phyloP scores from a whole-genome alignment of 345 rosid species.

The Eucalyptus pauciflora region DNA sequence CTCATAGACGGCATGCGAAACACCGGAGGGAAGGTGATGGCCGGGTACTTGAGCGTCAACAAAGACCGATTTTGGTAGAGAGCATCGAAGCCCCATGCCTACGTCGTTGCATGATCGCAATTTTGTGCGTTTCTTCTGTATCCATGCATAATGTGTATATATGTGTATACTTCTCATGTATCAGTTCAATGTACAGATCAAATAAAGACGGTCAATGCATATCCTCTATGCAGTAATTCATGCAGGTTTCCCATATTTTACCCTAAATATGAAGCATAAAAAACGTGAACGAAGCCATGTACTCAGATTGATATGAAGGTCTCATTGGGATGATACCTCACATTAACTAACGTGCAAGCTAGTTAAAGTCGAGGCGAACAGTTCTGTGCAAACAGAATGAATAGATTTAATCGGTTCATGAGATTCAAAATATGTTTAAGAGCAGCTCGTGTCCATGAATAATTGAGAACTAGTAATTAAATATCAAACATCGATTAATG shows the following conservation, averaged over 20 bases:
- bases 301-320: not conserved
- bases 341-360: not conserved
- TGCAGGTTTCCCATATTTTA: not conserved
- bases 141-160: not conserved
- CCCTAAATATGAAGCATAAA: not conserved
- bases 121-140: not conserved
- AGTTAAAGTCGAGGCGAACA: fast-evolving
- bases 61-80: conserved; percentile 89
- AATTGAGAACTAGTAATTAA: not conserved
- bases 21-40: conserved; percentile 92
- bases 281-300: not conserved
- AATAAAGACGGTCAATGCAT: not conserved
- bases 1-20: conserved; percentile 96
- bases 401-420: not conserved
- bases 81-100: not conserved
- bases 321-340: not conserved
- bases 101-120: not conserved
- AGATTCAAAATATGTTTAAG: not conserved
- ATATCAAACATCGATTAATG: not conserved
- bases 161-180: not conserved
- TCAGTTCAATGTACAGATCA: not conserved
- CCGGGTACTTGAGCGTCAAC: conserved; percentile 88
- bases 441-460: not conserved
- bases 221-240: not conserved
- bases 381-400: not conserved